Evolutionary conservation across 2,329 filamentous ascomycete species (phyloP).

Genomic region (Microcera coccophila): DNA sequence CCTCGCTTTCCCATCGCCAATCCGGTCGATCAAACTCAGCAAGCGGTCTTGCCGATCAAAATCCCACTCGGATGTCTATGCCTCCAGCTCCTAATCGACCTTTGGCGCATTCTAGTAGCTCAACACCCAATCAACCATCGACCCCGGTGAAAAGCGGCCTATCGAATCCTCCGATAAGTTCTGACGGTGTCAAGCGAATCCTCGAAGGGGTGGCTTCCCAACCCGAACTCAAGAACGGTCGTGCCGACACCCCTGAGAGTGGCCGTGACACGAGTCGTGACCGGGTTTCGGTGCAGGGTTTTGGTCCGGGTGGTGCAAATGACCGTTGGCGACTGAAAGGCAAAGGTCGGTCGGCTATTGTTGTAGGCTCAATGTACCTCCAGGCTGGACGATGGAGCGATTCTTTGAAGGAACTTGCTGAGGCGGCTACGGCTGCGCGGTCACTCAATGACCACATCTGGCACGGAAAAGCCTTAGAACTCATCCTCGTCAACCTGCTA

Average conservation of each 20-base stretch:
- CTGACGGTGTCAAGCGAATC: slow-evolving; percentile 43
- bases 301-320: slow-evolving; percentile 65
- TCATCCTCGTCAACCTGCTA: slow-evolving; percentile 76
- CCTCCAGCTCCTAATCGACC: slow-evolving; percentile 57
- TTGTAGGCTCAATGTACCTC: slow-evolving; percentile 81
- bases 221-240: slow-evolving; percentile 38
- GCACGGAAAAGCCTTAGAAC: slow-evolving; percentile 92
- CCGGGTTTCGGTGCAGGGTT: slow-evolving; percentile 64
- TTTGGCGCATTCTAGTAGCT: slow-evolving; percentile 41
- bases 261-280: slow-evolving; percentile 51
- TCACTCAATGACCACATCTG: slow-evolving; percentile 88
- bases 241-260: slow-evolving; percentile 41
- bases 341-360: slow-evolving; percentile 71
- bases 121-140: slow-evolving; percentile 48
- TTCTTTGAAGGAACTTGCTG: slow-evolving; percentile 76
- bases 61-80: slow-evolving; percentile 74
- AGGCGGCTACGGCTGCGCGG: slow-evolving; percentile 73
- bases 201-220: slow-evolving; percentile 35
- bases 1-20: slow-evolving; percentile 46
- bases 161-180: slow-evolving; percentile 46
- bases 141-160: slow-evolving; percentile 48
- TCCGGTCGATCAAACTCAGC: slow-evolving; percentile 53
- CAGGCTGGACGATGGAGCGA: slow-evolving; percentile 88
- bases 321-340: slow-evolving; percentile 78
- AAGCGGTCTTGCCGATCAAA: slow-evolving; percentile 53